Conservation (phyloP, 352 stramenopile species). For the Globisporangium recalcitrans region DNA sequence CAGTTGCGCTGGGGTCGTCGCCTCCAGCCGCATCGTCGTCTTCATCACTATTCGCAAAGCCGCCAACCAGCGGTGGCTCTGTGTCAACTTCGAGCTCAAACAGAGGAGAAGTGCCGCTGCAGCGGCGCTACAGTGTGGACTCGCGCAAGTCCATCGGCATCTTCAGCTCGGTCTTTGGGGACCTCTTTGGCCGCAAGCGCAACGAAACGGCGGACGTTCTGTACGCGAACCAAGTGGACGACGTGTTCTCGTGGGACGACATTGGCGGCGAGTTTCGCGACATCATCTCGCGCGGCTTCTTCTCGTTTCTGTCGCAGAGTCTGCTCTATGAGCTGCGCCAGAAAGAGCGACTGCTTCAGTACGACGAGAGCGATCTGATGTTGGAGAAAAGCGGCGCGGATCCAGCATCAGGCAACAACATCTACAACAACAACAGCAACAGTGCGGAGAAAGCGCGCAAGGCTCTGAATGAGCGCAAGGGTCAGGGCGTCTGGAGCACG, state of each 20-base stretch:
- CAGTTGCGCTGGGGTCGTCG: not conserved
- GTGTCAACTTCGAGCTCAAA: constrained; percentile 11
- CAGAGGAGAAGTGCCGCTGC: constrained; percentile 2
- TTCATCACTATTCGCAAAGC: not conserved
- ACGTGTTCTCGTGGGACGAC: constrained; percentile 70
- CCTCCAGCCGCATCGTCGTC: not conserved
- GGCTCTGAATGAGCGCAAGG: constrained; percentile 35
- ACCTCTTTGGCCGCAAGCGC: constrained; percentile 64
- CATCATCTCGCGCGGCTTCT: constrained; percentile 63
- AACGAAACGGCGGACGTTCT: constrained; percentile 45
- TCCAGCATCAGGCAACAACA: not conserved
- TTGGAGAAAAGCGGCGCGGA: not conserved
- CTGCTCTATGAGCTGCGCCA: constrained; percentile 39
- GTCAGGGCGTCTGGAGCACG: constrained; percentile 65
- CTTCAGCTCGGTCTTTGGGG: constrained; percentile 58
- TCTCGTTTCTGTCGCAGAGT: constrained; percentile 41
- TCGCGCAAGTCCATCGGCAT: constrained; percentile 39
- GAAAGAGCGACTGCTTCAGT: constrained; percentile 16
- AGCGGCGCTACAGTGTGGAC: constrained; percentile 57
- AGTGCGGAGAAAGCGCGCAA: constrained; percentile 17
- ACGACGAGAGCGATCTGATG: constrained; percentile 21
- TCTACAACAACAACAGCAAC: not conserved
- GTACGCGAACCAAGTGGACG: constrained; percentile 34
- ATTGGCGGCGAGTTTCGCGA: constrained; percentile 49
- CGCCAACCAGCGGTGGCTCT: not conserved